A percentile compares a stretch with the other conserved stretches of the same genome.
Conservation (phyloP, 2,329 filamentous ascomycete species). For the Ceratocystis albifundus region DNA sequence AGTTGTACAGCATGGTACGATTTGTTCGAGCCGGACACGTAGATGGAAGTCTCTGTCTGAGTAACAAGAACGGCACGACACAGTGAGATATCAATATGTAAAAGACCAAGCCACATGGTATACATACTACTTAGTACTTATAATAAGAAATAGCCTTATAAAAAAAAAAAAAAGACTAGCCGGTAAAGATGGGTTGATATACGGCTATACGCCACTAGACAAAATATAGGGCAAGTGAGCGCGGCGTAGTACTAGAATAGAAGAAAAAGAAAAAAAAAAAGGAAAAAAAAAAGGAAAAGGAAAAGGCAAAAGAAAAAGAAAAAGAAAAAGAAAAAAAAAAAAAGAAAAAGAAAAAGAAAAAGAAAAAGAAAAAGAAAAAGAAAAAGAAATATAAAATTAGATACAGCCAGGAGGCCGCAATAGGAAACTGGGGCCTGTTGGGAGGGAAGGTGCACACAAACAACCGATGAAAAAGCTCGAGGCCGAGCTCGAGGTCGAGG, state of each 20-base stretch:
- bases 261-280: background rate
- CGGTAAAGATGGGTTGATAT: background rate
- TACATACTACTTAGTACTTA: background rate
- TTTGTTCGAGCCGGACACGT: background rate
- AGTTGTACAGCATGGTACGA: background rate
- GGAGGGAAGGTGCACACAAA: background rate
- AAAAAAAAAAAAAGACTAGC: background rate
- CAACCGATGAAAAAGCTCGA: background rate
- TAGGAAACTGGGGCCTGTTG: background rate
- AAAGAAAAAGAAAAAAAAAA: background rate
- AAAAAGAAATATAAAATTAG: background rate
- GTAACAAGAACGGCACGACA: background rate
- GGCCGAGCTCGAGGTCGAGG: background rate
- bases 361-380: background rate
- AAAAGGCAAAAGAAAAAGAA: background rate
- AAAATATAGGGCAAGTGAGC: no score
- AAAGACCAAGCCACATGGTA: background rate
- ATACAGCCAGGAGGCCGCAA: background rate
- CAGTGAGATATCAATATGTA: background rate
- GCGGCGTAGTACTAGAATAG: no score
- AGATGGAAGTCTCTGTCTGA: background rate
- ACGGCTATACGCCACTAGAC: background rate
- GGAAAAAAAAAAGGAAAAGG: background rate
- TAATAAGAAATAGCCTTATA: background rate
- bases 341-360: no score